These are phyloP conservation scores for Grosmannia serpens DNA, from an alignment of 2,329 filamentous ascomycete species.

Conservation along the genomic window DNA sequence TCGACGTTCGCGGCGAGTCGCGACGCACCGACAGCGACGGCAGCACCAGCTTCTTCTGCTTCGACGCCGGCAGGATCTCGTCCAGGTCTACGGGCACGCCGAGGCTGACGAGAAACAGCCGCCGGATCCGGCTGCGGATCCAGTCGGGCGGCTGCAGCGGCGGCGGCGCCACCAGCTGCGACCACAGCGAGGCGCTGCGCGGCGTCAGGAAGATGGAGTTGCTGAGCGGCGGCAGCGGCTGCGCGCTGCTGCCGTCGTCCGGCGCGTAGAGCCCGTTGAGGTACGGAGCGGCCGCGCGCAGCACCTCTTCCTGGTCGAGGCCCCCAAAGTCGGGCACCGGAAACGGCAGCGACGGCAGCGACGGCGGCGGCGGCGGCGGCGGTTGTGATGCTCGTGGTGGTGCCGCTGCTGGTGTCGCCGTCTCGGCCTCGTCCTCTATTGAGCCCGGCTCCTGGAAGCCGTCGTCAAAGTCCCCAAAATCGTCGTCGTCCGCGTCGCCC, in stretches of 20 bases:
- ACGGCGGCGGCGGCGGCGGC: background rate
- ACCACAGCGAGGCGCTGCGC: constrained; percentile 85
- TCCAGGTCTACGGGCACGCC: constrained; percentile 94
- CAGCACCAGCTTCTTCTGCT: constrained; percentile 93
- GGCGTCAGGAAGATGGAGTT: constrained; percentile 70
- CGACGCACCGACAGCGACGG: constrained; percentile 55
- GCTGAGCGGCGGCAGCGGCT: constrained; percentile 37
- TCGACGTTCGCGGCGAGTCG: constrained; percentile 42
- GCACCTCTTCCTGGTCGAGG: constrained; percentile 48
- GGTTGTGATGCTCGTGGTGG: constrained; percentile 15
- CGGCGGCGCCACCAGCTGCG: constrained; percentile 87
- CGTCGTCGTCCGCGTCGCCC: constrained; percentile 36
- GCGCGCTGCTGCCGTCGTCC: constrained; percentile 36
- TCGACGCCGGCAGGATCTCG: constrained; percentile 91
- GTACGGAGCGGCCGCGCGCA: constrained; percentile 51
- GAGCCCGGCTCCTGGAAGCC: constrained; percentile 48
- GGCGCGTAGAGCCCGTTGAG: constrained; percentile 55
- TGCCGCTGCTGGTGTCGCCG: constrained; percentile 19
- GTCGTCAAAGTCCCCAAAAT: constrained; percentile 63
- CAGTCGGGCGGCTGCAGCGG: constrained; percentile 93
- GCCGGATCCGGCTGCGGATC: constrained; percentile 90
- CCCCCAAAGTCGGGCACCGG: constrained; percentile 57
- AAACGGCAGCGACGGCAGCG: constrained; percentile 13
- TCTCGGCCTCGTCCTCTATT: constrained; percentile 12
- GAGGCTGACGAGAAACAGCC: constrained; percentile 88